A percentile compares a stretch with the other conserved stretches of the same genome.
These are phyloP conservation scores for Epichloe elymi DNA, from an alignment of 2,329 filamentous ascomycete species.

Conservation along the genomic window DNA sequence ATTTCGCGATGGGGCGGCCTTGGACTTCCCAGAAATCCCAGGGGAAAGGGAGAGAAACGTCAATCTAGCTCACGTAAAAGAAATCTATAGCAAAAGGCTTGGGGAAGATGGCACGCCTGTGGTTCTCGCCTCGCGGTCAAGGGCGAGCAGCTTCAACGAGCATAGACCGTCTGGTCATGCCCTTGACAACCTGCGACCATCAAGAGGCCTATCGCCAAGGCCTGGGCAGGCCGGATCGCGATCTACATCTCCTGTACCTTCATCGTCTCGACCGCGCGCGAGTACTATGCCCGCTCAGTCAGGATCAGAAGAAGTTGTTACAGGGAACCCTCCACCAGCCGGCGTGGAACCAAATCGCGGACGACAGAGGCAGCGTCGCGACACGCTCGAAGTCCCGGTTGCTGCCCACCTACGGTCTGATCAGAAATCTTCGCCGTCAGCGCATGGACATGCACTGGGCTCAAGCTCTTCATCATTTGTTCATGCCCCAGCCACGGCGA, in stretches of 20 bases:
- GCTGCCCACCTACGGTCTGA: neutral
- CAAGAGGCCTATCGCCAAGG: slow-evolving; percentile 4
- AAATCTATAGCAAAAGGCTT: slow-evolving; percentile 24
- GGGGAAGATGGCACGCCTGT: slow-evolving; percentile 20
- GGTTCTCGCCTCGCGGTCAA: slow-evolving; percentile 15
- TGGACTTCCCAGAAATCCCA: slow-evolving; percentile 42
- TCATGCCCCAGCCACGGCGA: neutral
- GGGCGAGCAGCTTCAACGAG: slow-evolving; percentile 24
- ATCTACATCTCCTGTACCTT: slow-evolving; percentile 2
- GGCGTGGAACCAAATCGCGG: neutral
- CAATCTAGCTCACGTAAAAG: slow-evolving; percentile 23
- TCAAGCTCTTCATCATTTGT: neutral
- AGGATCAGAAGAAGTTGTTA: neutral
- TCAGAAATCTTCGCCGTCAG: neutral
- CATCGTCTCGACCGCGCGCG: slow-evolving; percentile 3
- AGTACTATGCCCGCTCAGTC: slow-evolving; percentile 3
- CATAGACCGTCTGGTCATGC: slow-evolving; percentile 1
- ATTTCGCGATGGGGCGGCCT: slow-evolving; percentile 31
- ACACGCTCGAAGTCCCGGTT: slow-evolving; percentile 9
- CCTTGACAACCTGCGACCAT: neutral
- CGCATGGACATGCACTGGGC: neutral
- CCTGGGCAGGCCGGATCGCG: neutral
- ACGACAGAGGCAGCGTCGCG: slow-evolving; percentile 5
- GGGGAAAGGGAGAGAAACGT: slow-evolving; percentile 26
- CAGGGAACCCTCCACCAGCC: neutral